These are phyloP conservation scores for Torrubiellomyces zombiae DNA, from an alignment of 2,329 filamentous ascomycete species.

Conservation along the genomic window DNA sequence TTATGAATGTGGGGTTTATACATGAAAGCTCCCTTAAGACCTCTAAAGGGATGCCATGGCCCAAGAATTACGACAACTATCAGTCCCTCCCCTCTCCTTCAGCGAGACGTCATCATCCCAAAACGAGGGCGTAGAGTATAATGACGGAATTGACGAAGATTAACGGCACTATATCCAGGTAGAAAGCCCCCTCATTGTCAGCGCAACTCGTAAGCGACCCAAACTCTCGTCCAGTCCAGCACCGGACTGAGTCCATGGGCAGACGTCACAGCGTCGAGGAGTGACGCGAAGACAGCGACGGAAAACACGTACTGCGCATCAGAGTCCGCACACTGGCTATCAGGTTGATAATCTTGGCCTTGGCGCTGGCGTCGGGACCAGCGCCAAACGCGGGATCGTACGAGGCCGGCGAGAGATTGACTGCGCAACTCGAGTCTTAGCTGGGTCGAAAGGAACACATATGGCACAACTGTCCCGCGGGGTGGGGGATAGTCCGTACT, in stretches of 20 bases:
- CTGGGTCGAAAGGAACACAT: constrained; percentile 4
- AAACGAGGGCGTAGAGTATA: constrained; percentile 65
- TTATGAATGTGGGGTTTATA: too few relatives aligned
- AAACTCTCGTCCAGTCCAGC: too few relatives aligned
- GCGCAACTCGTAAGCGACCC: too few relatives aligned
- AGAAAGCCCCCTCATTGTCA: too few relatives aligned
- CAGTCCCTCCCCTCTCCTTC: too few relatives aligned
- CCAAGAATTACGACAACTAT: too few relatives aligned
- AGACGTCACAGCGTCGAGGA: too few relatives aligned
- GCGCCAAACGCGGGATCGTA: constrained; percentile 67
- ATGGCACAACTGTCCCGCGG: not conserved
- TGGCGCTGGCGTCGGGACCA: constrained; percentile 57
- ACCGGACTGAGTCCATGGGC: too few relatives aligned
- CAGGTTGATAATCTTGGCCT: constrained; percentile 74
- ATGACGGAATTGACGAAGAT: constrained; percentile 72
- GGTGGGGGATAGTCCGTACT: constrained; percentile 21
- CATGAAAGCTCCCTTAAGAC: too few relatives aligned
- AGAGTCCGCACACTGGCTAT: constrained; percentile 81
- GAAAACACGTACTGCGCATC: constrained; percentile 55
- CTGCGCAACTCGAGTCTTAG: constrained; percentile 7
- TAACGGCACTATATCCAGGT: constrained; percentile 50
- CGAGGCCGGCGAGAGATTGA: constrained; percentile 60
- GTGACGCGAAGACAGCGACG: not conserved
- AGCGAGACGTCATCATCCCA: too few relatives aligned
- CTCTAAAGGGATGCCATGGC: too few relatives aligned